A percentile compares a stretch with the other conserved stretches of the same genome.
Conservation (phyloP, 345 rosid species). For the Aquilaria yunnanensis region DNA sequence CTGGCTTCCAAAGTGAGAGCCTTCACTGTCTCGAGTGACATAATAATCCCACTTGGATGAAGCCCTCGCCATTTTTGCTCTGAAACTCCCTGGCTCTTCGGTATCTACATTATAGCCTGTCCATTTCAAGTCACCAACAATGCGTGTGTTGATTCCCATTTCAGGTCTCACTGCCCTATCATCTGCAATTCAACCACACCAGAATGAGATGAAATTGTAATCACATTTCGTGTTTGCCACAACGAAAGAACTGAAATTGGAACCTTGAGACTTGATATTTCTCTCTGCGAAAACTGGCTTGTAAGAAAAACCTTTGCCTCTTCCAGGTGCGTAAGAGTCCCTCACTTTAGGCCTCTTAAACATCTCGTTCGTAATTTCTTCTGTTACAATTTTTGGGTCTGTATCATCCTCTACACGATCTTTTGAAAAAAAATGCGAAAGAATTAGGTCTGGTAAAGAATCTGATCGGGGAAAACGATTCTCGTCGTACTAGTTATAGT, state of each 20-base stretch:
- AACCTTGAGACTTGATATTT: conserved; percentile 19
- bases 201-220: neutral
- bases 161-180: neutral
- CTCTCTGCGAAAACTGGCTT: conserved; percentile 29
- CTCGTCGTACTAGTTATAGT: no score
- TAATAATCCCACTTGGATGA: conserved; percentile 42
- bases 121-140: conserved; percentile 1
- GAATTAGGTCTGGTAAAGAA: neutral
- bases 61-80: conserved; percentile 8
- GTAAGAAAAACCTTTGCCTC: conserved; percentile 9
- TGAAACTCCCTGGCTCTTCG: conserved; percentile 1
- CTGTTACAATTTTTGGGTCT: conserved; percentile 43
- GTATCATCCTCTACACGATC: conserved; percentile 20
- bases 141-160: neutral
- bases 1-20: neutral
- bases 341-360: conserved; percentile 53
- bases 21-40: conserved; percentile 24
- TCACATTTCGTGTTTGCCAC: neutral
- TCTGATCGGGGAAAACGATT: no score
- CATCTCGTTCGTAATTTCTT: conserved; percentile 35
- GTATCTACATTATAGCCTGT: neutral
- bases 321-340: conserved; percentile 9
- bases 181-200: conserved; percentile 1
- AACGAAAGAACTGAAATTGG: no score
- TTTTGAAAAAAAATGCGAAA: neutral